Percentiles rank a stretch among this genome's conserved stretches.
These are phyloP conservation scores for Tetrahymena borealis DNA, from an alignment of 73 alveolate genomes.

Conservation along the genomic window DNA sequence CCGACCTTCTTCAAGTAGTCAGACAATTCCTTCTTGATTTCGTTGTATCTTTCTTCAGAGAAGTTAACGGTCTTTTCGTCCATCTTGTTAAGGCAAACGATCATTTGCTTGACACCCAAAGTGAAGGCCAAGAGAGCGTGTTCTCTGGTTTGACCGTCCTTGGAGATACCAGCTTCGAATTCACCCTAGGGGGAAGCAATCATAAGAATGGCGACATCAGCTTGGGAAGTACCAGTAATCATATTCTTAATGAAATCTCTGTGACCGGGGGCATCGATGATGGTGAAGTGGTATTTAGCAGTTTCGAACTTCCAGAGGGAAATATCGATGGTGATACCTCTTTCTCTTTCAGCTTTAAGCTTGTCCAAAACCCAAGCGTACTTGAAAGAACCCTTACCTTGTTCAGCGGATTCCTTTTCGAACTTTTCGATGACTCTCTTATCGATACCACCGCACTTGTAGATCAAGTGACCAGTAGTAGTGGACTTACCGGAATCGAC, in stretches of 20 bases:
- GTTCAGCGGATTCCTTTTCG: slow-evolving; percentile 94
- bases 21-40: slow-evolving; percentile 77
- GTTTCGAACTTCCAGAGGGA: slow-evolving; percentile 86
- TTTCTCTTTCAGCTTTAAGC: slow-evolving; percentile 89
- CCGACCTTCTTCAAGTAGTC: slow-evolving; percentile 70
- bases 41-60: slow-evolving; percentile 79
- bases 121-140: slow-evolving; percentile 91
- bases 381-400: slow-evolving; percentile 87
- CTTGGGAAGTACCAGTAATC: slow-evolving; percentile 95
- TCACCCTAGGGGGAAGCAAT: slow-evolving; percentile 87
- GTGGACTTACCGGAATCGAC: slow-evolving; percentile 96
- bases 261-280: slow-evolving; percentile 98
- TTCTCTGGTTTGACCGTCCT: slow-evolving; percentile 92
- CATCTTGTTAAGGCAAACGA: slow-evolving; percentile 92
- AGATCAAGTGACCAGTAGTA: slow-evolving; percentile 92
- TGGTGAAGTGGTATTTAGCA: slow-evolving; percentile 79
- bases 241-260: slow-evolving; percentile 87
- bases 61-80: slow-evolving; percentile 74
- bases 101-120: slow-evolving; percentile 93
- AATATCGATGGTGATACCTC: slow-evolving; percentile 94
- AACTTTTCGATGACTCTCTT: slow-evolving; percentile 89
- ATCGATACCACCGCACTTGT: slow-evolving; percentile 91
- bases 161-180: slow-evolving; percentile 94
- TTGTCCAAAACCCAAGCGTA: slow-evolving; percentile 95
- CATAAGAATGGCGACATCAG: slow-evolving; percentile 87